These are phyloP conservation scores for Xylaria flabelliformis DNA, from an alignment of 495 filamentous ascomycete genomes.

Conservation along the genomic window DNA sequence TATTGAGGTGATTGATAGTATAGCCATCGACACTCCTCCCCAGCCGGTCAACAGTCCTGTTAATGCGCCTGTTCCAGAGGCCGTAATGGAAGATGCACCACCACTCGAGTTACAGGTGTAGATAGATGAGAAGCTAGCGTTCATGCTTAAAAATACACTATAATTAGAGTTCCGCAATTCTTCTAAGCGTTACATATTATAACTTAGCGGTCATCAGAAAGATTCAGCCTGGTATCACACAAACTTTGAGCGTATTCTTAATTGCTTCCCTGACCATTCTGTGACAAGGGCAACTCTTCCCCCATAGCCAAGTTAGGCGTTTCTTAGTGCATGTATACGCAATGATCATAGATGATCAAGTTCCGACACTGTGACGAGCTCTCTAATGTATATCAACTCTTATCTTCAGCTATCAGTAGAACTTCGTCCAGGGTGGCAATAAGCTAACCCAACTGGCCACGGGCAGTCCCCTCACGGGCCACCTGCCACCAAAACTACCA, in stretches of 20 bases:
- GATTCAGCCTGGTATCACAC: not conserved
- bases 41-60: constrained; percentile 27
- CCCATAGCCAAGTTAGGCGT: not conserved
- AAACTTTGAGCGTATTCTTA: not conserved
- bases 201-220: not conserved
- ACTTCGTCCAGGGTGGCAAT: not conserved
- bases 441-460: too few species aligned
- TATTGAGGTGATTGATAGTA: constrained; percentile 27
- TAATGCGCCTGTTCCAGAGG: not conserved
- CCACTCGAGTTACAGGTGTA: constrained; percentile 13
- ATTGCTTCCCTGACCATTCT: not conserved
- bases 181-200: not conserved
- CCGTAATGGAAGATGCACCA: constrained; percentile 8
- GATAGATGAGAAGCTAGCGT: not conserved
- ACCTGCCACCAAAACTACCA: too few species aligned
- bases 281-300: not conserved
- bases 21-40: constrained; percentile 22
- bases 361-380: not conserved
- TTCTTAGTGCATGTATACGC: not conserved
- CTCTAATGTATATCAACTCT: not conserved
- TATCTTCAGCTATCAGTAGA: not conserved
- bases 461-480: too few species aligned
- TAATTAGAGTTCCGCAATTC: not conserved
- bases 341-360: not conserved
- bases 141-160: constrained; percentile 1